Percentiles rank a stretch among this genome's conserved stretches.
These are phyloP conservation scores for Xylariales sp. DNA, from an alignment of 2,329 filamentous ascomycete species.

Conservation along the genomic window DNA sequence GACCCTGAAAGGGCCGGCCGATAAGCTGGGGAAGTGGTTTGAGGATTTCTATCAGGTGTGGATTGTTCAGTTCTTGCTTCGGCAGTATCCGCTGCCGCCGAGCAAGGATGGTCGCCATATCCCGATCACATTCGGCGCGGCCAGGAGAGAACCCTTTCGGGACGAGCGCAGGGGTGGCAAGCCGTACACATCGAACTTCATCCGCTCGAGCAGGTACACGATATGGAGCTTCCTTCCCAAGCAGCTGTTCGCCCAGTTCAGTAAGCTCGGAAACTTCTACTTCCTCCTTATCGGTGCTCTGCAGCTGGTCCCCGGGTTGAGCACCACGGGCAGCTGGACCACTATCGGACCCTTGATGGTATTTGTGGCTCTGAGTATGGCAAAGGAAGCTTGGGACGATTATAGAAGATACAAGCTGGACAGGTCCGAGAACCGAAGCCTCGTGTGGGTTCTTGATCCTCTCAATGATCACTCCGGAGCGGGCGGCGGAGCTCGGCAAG, in stretches of 20 bases:
- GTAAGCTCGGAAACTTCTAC: constrained; percentile 92
- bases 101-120: constrained; percentile 81
- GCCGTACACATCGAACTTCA: constrained; percentile 74
- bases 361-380: constrained; percentile 83
- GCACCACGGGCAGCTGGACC: constrained; percentile 83
- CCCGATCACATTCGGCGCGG: constrained; percentile 56
- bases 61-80: constrained; percentile 3
- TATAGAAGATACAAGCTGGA: constrained; percentile 78
- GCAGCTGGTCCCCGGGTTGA: constrained; percentile 88
- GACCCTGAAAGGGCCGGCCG: background rate
- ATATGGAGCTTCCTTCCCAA: constrained; percentile 84
- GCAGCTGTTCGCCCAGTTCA: constrained; percentile 87
- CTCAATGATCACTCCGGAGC: constrained; percentile 17
- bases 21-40: constrained; percentile 2
- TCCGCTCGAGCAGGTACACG: constrained; percentile 85
- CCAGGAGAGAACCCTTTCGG: constrained; percentile 47
- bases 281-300: constrained; percentile 84
- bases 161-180: constrained; percentile 79
- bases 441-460: constrained; percentile 57
- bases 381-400: constrained; percentile 89
- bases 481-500: constrained; percentile 44
- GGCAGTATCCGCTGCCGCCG: constrained; percentile 58
- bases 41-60: constrained; percentile 5
- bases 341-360: constrained; percentile 78
- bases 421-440: constrained; percentile 78